These are phyloP conservation scores for Phoma sp. DNA, from an alignment of 2,329 filamentous ascomycete genomes.

Conservation along the genomic window DNA sequence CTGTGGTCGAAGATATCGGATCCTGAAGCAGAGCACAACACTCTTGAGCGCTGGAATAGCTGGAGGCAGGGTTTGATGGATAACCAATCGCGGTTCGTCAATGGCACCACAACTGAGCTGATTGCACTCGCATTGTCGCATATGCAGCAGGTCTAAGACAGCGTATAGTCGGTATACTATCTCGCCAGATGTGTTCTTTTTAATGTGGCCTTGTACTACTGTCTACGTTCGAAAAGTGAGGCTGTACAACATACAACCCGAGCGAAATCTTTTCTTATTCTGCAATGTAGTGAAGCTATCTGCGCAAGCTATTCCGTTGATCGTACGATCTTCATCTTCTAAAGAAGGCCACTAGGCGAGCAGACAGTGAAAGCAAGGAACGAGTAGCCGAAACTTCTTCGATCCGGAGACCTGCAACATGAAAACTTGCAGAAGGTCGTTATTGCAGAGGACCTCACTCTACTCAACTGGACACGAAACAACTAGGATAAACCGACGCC, in stretches of 20 bases:
- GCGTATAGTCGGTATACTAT: background rate
- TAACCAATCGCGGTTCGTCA: background rate
- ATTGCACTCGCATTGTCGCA: conserved; percentile 10
- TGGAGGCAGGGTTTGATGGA: conserved; percentile 11
- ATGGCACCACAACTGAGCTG: conserved; percentile 2
- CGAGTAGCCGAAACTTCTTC: background rate
- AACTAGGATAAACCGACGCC: background rate
- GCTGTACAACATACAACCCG: no score
- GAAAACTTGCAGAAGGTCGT: background rate
- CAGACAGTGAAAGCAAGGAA: background rate
- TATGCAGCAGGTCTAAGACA: conserved; percentile 9
- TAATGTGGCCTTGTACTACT: no score
- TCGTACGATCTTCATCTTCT: background rate
- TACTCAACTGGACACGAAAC: background rate
- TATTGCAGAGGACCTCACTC: no score
- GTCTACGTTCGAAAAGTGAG: no score
- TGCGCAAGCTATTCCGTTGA: no score
- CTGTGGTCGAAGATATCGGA: conserved; percentile 10
- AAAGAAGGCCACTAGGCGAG: background rate
- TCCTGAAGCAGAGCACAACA: background rate
- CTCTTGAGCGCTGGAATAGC: conserved; percentile 8
- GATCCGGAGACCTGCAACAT: no score
- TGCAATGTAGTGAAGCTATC: background rate
- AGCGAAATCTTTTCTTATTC: no score
- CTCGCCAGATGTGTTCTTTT: background rate